Percentiles rank a stretch among this genome's conserved stretches.
Evolutionary conservation across 2,329 filamentous ascomycete genomes (phyloP).

Genomic region (Plectosphaerella plurivora): DNA sequence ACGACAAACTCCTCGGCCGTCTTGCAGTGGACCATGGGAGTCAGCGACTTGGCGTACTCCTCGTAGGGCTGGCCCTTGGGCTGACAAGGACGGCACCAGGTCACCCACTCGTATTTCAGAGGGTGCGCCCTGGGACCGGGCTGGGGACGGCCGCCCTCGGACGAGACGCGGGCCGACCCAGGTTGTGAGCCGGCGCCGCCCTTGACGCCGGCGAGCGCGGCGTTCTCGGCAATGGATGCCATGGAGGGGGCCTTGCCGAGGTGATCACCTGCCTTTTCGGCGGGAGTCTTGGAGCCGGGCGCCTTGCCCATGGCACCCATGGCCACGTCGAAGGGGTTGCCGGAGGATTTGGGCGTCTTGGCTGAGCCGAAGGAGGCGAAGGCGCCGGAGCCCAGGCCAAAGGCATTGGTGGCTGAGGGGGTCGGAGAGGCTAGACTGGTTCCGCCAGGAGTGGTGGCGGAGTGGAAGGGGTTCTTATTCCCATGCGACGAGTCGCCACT

Average conservation of each 20-base stretch:
- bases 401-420: slow-evolving; percentile 76
- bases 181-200: slow-evolving; percentile 9
- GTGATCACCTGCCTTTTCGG: slow-evolving; percentile 23
- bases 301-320: slow-evolving; percentile 37
- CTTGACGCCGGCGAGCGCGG: slow-evolving; percentile 34
- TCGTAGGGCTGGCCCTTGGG: slow-evolving; percentile 83
- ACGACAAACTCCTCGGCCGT: slow-evolving; percentile 89
- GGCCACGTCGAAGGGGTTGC: slow-evolving; percentile 74
- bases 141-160: slow-evolving; percentile 17
- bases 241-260: slow-evolving; percentile 37
- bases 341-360: slow-evolving; percentile 84
- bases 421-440: slow-evolving; percentile 71
- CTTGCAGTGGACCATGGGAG: slow-evolving; percentile 75
- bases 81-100: slow-evolving; percentile 96
- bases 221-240: slow-evolving; percentile 55
- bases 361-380: slow-evolving; percentile 91
- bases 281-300: slow-evolving; percentile 44
- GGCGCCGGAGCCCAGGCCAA: slow-evolving; percentile 89
- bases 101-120: slow-evolving; percentile 85
- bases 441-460: slow-evolving; percentile 63
- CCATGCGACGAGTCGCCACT: slow-evolving; percentile 69
- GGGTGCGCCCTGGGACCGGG: slow-evolving; percentile 23
- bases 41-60: slow-evolving; percentile 96
- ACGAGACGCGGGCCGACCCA: slow-evolving; percentile 10
- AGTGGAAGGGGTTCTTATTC: slow-evolving; percentile 73